A percentile compares a stretch with the other conserved stretches of the same genome.
These are phyloP conservation scores for Dactylis glomerata DNA, from an alignment of 176 grass and related monocot genomes.

Conservation along the genomic window DNA sequence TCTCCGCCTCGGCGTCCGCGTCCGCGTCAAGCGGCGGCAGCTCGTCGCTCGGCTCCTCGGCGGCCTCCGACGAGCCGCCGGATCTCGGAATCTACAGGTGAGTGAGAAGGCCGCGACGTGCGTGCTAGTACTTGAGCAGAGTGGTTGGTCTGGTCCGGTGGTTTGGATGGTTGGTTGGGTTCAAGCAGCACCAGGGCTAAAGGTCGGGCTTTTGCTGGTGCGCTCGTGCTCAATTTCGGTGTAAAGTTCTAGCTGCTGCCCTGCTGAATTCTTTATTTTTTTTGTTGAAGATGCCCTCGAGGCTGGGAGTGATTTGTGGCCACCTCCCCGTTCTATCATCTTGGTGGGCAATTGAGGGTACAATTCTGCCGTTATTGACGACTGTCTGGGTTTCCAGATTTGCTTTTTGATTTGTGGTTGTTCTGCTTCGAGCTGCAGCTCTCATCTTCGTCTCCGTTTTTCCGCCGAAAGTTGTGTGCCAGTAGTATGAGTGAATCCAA, in stretches of 20 bases:
- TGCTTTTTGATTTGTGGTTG: background rate
- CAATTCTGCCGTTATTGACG: background rate
- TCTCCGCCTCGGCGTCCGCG: conserved; percentile 10
- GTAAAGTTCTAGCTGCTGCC: background rate
- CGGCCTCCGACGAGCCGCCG: conserved; percentile 60
- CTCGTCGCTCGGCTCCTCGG: conserved; percentile 58
- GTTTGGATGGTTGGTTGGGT: conserved; percentile 14
- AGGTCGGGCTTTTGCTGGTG: conserved; percentile 14
- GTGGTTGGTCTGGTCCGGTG: background rate
- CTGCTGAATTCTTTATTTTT: background rate
- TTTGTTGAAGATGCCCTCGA: background rate
- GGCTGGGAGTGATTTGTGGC: background rate
- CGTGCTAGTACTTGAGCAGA: background rate
- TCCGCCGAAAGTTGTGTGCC: background rate
- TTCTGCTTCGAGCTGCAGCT: background rate
- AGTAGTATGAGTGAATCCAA: background rate
- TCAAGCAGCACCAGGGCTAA: conserved; percentile 10
- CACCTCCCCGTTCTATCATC: background rate
- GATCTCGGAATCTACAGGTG: conserved; percentile 62
- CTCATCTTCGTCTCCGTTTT: background rate
- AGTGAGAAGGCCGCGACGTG: background rate
- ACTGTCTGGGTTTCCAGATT: conserved; percentile 9
- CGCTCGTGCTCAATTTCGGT: conserved; percentile 28
- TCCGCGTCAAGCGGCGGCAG: conserved; percentile 33
- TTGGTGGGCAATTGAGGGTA: background rate